phyloP scores from a whole-genome alignment of 2,329 filamentous ascomycete species.

The Colletotrichum acutatum region DNA sequence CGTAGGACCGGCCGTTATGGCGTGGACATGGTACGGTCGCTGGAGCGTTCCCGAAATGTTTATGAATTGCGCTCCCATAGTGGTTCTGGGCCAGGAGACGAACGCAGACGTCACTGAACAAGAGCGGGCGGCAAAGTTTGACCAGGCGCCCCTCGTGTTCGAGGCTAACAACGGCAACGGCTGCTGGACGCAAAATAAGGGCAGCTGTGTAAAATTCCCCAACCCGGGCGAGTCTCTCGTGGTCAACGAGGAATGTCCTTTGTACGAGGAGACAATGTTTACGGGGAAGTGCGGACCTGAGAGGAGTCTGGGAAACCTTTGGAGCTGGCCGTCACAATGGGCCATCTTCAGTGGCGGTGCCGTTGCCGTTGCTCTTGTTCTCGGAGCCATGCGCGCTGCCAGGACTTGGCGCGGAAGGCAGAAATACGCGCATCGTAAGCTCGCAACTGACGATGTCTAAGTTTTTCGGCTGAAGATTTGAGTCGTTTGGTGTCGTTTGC shows the following conservation, averaged over 20 bases:
- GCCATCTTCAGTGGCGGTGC: not conserved
- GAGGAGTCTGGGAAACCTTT: not conserved
- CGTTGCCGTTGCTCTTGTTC: not conserved
- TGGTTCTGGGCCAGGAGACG: not conserved
- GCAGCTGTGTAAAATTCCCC: not conserved
- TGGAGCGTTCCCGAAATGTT: constrained; percentile 11
- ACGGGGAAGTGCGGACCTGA: not conserved
- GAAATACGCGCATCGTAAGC: not conserved
- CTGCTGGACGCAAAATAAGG: constrained; percentile 1
- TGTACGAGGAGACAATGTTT: not conserved
- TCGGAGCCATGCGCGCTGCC: not conserved
- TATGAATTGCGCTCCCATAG: constrained; percentile 3
- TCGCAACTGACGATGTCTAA: not conserved
- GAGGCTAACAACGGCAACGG: constrained; percentile 13
- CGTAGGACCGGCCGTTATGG: constrained; percentile 11
- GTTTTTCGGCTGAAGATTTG: not conserved
- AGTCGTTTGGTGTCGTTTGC: not conserved
- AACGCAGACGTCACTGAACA: not conserved
- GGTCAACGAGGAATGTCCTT: not conserved
- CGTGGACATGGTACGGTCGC: constrained; percentile 10
- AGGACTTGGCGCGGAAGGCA: not conserved
- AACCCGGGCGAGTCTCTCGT: not conserved
- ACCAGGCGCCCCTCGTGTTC: constrained; percentile 2
- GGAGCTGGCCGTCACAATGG: not conserved
- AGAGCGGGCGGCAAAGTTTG: not conserved